Evolutionary conservation across 1,139 yeast genomes (phyloP), one percentile per base, ranked within the genome.

Genomic region (Wickerhamomyces sp.): DNA sequence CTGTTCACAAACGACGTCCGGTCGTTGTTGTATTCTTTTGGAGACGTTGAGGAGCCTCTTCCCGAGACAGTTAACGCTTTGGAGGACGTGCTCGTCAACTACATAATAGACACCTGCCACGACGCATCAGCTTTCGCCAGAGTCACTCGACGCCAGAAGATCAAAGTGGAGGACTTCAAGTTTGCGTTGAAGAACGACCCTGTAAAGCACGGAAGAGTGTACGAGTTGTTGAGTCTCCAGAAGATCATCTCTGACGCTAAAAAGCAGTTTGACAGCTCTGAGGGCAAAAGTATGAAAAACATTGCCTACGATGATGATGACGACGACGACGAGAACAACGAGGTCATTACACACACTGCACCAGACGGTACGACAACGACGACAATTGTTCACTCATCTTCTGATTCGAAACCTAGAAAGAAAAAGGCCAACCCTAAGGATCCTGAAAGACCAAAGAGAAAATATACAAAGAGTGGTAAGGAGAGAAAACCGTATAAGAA

Each of bases 121-220:
- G 78, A 72, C 35, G 80, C 84, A 0, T 64, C 75, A 3, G 62
- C 74, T 12, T 70, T 70, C 37, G 73, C 78, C 3, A 59, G 64
- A 17, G 65, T 69, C 0, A 66, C 72, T 15, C 79, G 80, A 30
- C 68, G 94, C 31, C 75, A 75, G 36, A 78, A 93, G 57, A 76
- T 89, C 43, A 82, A 83, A 51, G 80, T 88, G 35, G 95, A 87
- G 42, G 97, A 89, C 56, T 78, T 89, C 61, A 85, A 83, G 47
- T 87, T 87, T 62, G 93, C 87, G 0, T 63, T 89, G 39, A 66
- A 95, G 30, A 75, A 80, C 46, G 97, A 89, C 50, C 85, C 93
- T 1, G 70, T 78, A 38, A 89, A 88, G 54, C 69, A 87, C 32
- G 93, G 95, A 11, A 73, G 97, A 56, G 76, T 88, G 24, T 82